Percentiles rank a stretch among this genome's conserved stretches.
Conservation (phyloP, 2,329 filamentous ascomycete species). For the Orbilia javanica region DNA sequence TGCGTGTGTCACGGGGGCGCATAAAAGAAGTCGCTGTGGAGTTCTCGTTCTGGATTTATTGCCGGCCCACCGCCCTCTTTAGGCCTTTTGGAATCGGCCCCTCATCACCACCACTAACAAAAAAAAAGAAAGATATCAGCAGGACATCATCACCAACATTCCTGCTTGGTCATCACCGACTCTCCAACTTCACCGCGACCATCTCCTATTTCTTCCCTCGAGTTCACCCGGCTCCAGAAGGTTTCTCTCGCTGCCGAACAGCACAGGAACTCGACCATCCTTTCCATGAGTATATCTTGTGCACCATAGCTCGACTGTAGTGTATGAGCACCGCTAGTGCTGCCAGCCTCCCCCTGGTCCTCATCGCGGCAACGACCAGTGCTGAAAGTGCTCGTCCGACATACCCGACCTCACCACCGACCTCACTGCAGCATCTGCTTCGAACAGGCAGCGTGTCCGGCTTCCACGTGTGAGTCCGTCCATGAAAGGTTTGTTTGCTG, state of each 20-base stretch:
- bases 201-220: background rate
- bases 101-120: slow-evolving; percentile 12
- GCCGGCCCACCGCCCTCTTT: background rate
- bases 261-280: background rate
- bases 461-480: slow-evolving; percentile 33
- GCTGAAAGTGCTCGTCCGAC: slow-evolving; percentile 43
- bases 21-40: slow-evolving; percentile 2
- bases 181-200: background rate
- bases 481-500: slow-evolving; percentile 50
- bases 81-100: slow-evolving; percentile 8
- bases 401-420: slow-evolving; percentile 11
- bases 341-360: slow-evolving; percentile 8
- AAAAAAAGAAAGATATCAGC: too few relatives aligned
- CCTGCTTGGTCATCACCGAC: slow-evolving; percentile 9
- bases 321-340: too few relatives aligned
- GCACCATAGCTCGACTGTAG: slow-evolving; percentile 4
- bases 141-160: background rate
- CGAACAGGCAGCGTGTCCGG: background rate
- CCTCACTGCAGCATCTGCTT: background rate
- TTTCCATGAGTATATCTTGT: background rate
- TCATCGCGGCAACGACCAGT: slow-evolving; percentile 5
- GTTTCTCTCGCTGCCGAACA: background rate
- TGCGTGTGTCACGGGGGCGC: slow-evolving; percentile 46
- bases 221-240: background rate
- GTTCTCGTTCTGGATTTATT: slow-evolving; percentile 16